Conservation (phyloP, 2,329 filamentous ascomycete genomes). For the Cladosporium sp. region DNA sequence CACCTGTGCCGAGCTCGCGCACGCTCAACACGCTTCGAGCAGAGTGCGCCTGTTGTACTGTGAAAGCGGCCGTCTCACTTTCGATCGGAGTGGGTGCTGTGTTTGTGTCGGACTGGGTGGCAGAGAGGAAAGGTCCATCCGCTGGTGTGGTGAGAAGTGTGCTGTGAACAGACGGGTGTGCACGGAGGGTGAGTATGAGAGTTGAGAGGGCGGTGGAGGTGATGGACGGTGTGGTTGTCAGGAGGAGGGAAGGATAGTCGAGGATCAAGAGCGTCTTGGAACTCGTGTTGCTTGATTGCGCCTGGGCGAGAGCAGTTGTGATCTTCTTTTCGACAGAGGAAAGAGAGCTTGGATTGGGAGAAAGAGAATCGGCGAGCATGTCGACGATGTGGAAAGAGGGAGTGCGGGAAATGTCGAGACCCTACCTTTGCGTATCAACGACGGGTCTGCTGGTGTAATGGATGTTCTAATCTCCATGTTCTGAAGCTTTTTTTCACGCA, state of each 20-base stretch:
- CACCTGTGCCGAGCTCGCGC: conserved; percentile 76
- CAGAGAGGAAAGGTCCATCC: conserved; percentile 63
- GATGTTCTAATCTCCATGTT: background rate
- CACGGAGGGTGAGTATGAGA: conserved; percentile 28
- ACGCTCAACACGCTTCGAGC: conserved; percentile 69
- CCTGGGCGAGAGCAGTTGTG: conserved; percentile 7
- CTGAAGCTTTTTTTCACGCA: background rate
- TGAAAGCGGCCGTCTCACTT: conserved; percentile 65
- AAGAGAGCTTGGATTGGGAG: background rate
- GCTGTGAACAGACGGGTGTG: conserved; percentile 55
- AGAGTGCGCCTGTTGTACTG: conserved; percentile 68
- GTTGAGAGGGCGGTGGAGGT: conserved; percentile 27
- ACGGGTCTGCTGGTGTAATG: background rate
- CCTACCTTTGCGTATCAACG: conserved; percentile 12
- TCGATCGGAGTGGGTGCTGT: conserved; percentile 60
- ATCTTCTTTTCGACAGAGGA: conserved; percentile 10
- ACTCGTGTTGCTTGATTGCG: conserved; percentile 7
- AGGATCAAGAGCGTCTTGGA: conserved; percentile 40
- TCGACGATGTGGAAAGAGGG: conserved; percentile 68
- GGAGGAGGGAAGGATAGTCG: conserved; percentile 41
- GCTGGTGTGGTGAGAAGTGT: conserved; percentile 67
- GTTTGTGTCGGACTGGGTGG: conserved; percentile 37
- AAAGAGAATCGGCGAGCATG: conserved; percentile 42
- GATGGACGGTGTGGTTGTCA: conserved; percentile 30
- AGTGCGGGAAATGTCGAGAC: conserved; percentile 11